These are phyloP conservation scores for Leccinum pseudoinsigne DNA, from an alignment of 1,284 basidiomycete genomes.

Conservation along the genomic window DNA sequence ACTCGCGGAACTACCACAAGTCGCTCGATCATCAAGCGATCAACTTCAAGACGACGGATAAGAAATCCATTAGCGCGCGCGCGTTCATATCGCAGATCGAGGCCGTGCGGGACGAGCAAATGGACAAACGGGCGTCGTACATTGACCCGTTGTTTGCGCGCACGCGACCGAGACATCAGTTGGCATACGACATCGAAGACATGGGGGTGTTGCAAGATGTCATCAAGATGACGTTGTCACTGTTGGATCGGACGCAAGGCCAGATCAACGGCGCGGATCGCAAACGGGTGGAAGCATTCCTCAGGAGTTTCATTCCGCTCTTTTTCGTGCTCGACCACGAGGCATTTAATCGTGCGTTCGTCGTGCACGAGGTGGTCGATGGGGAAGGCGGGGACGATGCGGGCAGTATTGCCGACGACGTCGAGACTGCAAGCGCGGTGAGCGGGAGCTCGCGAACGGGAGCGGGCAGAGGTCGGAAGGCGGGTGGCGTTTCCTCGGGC, in stretches of 20 bases:
- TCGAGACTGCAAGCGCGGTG: conserved; percentile 43
- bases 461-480: conserved; percentile 41
- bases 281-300: conserved; percentile 81
- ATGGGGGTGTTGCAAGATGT: conserved; percentile 80
- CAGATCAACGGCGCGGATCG: conserved; percentile 75
- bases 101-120: conserved; percentile 83
- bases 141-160: conserved; percentile 78
- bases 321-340: conserved; percentile 73
- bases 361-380: conserved; percentile 44
- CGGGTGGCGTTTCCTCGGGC: conserved; percentile 40
- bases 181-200: conserved; percentile 82
- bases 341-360: conserved; percentile 71
- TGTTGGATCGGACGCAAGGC: conserved; percentile 84
- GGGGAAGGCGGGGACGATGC: conserved; percentile 56
- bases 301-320: conserved; percentile 77
- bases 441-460: conserved; percentile 38
- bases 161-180: conserved; percentile 73
- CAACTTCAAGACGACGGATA: conserved; percentile 89
- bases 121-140: conserved; percentile 73
- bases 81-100: conserved; percentile 91
- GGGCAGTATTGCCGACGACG: conserved; percentile 46
- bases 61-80: conserved; percentile 86
- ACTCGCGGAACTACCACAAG: conserved; percentile 91
- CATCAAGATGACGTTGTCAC: conserved; percentile 88
- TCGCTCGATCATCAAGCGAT: conserved; percentile 93